Percentiles rank a stretch among this genome's conserved stretches.
Evolutionary conservation across 208 protist genomes (phyloP).

Genomic region (Phytomonas serpens): DNA sequence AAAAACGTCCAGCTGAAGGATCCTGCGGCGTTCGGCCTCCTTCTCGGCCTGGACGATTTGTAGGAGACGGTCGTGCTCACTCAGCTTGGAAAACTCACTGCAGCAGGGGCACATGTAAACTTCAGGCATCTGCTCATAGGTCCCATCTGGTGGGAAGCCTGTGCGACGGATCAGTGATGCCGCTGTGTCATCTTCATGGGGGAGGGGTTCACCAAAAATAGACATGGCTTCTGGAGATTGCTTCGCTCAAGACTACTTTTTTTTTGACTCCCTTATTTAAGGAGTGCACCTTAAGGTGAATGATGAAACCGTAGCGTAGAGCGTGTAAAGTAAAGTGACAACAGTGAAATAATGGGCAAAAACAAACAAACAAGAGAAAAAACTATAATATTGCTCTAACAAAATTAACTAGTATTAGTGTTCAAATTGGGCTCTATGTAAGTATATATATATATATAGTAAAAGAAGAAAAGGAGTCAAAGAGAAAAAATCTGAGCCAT

Average conservation of each 20-base stretch:
- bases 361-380: conserved; percentile 10
- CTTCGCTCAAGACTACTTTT: conserved; percentile 5
- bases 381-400: conserved; percentile 1
- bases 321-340: conserved; percentile 7
- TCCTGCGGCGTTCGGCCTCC: conserved; percentile 44
- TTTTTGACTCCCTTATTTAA: conserved; percentile 14
- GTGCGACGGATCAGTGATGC: conserved; percentile 76
- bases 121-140: conserved; percentile 82
- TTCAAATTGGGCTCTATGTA: background rate
- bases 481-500: background rate
- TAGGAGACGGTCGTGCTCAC: conserved; percentile 54
- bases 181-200: conserved; percentile 85
- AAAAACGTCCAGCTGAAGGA: conserved; percentile 86
- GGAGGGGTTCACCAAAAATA: conserved; percentile 74
- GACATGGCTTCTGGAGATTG: conserved; percentile 36
- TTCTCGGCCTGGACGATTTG: conserved; percentile 54
- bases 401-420: conserved; percentile 2
- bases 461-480: background rate
- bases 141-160: conserved; percentile 66
- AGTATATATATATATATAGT: background rate
- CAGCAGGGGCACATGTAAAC: conserved; percentile 80
- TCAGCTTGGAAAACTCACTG: conserved; percentile 47
- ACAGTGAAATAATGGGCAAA: conserved; percentile 4
- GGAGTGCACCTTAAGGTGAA: background rate
- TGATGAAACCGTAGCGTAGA: background rate